Base-by-base conservation (phyloP, 2,329 filamentous ascomycete genomes). In the Colletotrichum scovillei region DNA sequence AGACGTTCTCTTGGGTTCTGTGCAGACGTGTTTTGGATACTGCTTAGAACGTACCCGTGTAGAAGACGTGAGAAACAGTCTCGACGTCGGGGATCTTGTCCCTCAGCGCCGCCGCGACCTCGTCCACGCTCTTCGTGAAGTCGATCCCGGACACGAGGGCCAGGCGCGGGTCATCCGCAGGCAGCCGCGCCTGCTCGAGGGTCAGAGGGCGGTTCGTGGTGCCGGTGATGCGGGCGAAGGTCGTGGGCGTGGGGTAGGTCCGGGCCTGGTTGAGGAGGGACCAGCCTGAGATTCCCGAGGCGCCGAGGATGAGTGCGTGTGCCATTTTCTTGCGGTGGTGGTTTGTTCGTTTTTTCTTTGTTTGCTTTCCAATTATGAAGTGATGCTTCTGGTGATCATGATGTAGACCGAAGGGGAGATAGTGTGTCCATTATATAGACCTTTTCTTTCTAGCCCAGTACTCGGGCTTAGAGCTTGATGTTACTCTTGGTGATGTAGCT, bases 231-330 rank as follows among this genome's bases (percentile, higher is more conserved):
- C 76, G 68, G 14, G 38, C 16, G 35, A 77, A 76, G 0, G 75
- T 69, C 8, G 57, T 72, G 1, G 67, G 35, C 4, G 72, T 69
- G 22, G 74, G 75, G 32, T 77, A 75, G 5, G 12, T 26, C 22
- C 38, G 46, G 12, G 65, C 52, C 16, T 76, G 68, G 67, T 77
- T 77, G n/a, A 75, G 11, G 7, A 76, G 49, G 14, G 76, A 74
- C 75, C 76, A 75, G 42, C 76, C 76, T 3, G 76, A 77, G 26
- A 76, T 77, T 6, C 76, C 75, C 4, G 66, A 74, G 56, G 75
- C 76, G 3, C 76, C 74, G n/a, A 77, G 62, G 30, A 77, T 62
- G 2, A 77, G 63, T 30, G 75, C 75, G 49, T 76, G 74, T 7
- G 75, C 66, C 75, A 76, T 75, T 42, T 42, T 42, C 2, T 19